Base-by-base conservation (phyloP, 2,329 filamentous ascomycete species). In the Aspergillus proliferans region DNA sequence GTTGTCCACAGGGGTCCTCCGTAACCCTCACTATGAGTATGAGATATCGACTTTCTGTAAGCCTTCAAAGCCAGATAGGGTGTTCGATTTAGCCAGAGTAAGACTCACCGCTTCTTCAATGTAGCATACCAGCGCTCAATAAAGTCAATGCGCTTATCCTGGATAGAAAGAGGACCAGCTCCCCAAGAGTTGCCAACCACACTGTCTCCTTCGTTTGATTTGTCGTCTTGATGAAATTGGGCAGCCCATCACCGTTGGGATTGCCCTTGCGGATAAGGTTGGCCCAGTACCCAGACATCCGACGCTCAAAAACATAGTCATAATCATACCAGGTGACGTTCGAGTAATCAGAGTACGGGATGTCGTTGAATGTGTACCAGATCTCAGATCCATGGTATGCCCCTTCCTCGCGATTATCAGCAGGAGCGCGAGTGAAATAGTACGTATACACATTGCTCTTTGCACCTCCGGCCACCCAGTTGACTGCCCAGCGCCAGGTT, bases 301-400 rank as follows among this genome's bases (percentile, higher is more conserved):
- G 50, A 5, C 48, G 30, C 36, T 61, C 55, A 39, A 68, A 59
- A 7, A 42, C 49, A 47, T 60, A 65, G 43, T 68, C 64, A 4
- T 52, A 46, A 0, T 52, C 41, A 10, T 50, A 52, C 59, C 64
- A 69, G n/a, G 56, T 60, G n/a, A 60, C 51, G n/a, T 47, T 51
- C 10, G 51, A 54, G 47, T 58, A 57, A 39, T 56, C 52, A 7
- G 51, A 38, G 44, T 56, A 59, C 1, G 63, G 61, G 12, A 68
- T 55, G 45, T 64, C 67, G 52, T 64, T 62, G 36, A 69, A 59
- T 8, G 58, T 58, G 22, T 67, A 67, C 51, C 58, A 63, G 22
- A 69, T 54, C 52, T 65, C 62, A 7, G 56, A 54, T 24, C 60
- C 61, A 44, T 66, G 63, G 47, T 62, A 65, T 8, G 62, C 61